These are phyloP conservation scores for Trametes sp. DNA, from an alignment of 1,284 basidiomycete genomes.

Conservation along the genomic window DNA sequence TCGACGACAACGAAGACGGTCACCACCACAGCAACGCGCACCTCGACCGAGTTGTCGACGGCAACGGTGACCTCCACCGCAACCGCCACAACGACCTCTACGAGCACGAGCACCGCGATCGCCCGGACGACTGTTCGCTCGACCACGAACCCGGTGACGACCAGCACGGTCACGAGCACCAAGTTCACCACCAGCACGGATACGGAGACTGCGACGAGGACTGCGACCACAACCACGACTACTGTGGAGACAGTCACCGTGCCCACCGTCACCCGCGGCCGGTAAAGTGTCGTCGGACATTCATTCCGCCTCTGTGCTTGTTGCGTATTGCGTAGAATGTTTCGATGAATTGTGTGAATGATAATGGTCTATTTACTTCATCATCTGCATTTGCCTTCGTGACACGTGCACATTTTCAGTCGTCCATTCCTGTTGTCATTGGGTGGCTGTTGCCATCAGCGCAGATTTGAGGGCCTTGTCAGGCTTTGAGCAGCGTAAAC, in stretches of 20 bases:
- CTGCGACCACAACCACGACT: neutral
- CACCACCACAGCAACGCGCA: neutral
- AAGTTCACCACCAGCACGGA: neutral
- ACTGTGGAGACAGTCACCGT: neutral
- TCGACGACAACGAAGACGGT: neutral
- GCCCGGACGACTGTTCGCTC: neutral
- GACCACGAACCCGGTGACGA: conserved; percentile 4
- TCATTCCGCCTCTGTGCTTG: too few relatives aligned
- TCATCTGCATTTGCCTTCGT: too few relatives aligned
- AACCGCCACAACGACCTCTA: neutral
- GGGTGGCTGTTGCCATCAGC: too few relatives aligned
- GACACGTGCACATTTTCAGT: too few relatives aligned
- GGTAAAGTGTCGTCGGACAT: too few relatives aligned
- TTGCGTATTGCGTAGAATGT: too few relatives aligned
- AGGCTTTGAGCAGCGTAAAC: too few relatives aligned
- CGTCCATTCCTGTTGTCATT: too few relatives aligned
- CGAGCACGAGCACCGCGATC: neutral
- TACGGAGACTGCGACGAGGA: neutral
- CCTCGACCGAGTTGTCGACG: neutral
- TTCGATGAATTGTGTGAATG: too few relatives aligned
- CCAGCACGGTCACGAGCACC: conserved; percentile 9
- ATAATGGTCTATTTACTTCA: too few relatives aligned
- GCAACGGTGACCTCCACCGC: neutral
- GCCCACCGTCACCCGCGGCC: neutral
- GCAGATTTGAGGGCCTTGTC: too few relatives aligned